phyloP scores from a whole-genome alignment of 371 early-diverging fungal genomes.

The Smittium culicis region DNA sequence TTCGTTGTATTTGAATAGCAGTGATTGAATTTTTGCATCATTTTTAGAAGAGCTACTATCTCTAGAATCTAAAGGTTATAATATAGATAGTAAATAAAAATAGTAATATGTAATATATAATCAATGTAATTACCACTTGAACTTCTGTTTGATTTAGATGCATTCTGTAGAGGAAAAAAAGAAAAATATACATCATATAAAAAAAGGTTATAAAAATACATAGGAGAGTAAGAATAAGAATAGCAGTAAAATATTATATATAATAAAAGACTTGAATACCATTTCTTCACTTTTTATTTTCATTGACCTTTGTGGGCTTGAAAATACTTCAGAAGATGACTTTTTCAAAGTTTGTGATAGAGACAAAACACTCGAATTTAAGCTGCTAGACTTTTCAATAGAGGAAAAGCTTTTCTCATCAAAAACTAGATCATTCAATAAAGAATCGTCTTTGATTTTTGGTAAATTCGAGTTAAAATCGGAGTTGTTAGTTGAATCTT shows the following conservation, averaged over 20 bases:
- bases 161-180: not conserved
- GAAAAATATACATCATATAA: not conserved
- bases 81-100: not conserved
- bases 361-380: not conserved
- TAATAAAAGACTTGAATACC: too few relatives aligned
- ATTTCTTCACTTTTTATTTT: not conserved
- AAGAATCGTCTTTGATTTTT: not conserved
- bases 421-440: too few relatives aligned
- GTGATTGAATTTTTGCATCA: constrained; percentile 2
- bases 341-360: not conserved
- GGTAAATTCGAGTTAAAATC: not conserved
- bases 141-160: not conserved
- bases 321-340: not conserved
- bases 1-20: not conserved
- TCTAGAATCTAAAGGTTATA: not conserved
- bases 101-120: not conserved
- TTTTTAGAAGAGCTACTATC: not conserved
- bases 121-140: not conserved
- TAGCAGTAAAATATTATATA: not conserved
- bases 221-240: not conserved
- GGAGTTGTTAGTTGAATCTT: not conserved
- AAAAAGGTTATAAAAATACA: not conserved
- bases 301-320: not conserved
- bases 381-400: not conserved
- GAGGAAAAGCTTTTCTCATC: too few relatives aligned